These are phyloP conservation scores for Vigna reflexopilosa DNA, from an alignment of 306 rosid species.

Conservation along the genomic window DNA sequence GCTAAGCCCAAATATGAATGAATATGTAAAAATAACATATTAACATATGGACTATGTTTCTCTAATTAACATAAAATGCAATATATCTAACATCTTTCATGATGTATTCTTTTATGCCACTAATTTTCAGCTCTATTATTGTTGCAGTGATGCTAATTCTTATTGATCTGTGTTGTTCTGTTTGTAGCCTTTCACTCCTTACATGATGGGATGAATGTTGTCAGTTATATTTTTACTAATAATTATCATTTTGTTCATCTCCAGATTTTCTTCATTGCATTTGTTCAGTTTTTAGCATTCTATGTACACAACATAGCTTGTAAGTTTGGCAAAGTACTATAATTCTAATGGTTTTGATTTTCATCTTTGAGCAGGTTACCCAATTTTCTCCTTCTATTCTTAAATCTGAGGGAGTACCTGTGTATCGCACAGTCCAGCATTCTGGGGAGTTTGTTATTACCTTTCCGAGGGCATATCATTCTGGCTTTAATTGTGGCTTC, in stretches of 20 bases:
- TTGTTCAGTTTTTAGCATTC: slow-evolving; percentile 9
- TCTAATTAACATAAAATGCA: no score
- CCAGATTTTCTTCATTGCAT: slow-evolving; percentile 1
- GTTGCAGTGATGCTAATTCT: slow-evolving; percentile 22
- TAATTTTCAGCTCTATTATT: neutral
- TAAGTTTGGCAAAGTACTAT: slow-evolving; percentile 4
- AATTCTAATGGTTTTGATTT: slow-evolving; percentile 32
- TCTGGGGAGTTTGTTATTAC: slow-evolving; percentile 95
- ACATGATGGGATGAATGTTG: neutral
- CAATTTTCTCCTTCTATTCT: slow-evolving; percentile 95
- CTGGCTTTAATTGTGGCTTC: slow-evolving; percentile 97
- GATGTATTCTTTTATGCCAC: neutral
- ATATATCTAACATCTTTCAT: neutral
- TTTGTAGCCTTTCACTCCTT: slow-evolving; percentile 19
- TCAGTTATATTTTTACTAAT: neutral
- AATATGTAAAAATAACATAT: no score
- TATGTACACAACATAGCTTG: slow-evolving; percentile 20
- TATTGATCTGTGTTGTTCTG: neutral
- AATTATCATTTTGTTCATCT: slow-evolving; percentile 17
- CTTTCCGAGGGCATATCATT: slow-evolving; percentile 95
- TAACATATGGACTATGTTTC: no score
- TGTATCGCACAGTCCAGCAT: slow-evolving; percentile 76
- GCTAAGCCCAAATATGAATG: no score
- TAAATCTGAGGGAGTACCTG: slow-evolving; percentile 90
- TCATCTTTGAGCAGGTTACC: slow-evolving; percentile 74